Percentiles rank a stretch among this genome's conserved stretches.
These are phyloP conservation scores for Rhexocercosporidium sp. DNA, from an alignment of 2,329 filamentous ascomycete genomes.

Conservation along the genomic window DNA sequence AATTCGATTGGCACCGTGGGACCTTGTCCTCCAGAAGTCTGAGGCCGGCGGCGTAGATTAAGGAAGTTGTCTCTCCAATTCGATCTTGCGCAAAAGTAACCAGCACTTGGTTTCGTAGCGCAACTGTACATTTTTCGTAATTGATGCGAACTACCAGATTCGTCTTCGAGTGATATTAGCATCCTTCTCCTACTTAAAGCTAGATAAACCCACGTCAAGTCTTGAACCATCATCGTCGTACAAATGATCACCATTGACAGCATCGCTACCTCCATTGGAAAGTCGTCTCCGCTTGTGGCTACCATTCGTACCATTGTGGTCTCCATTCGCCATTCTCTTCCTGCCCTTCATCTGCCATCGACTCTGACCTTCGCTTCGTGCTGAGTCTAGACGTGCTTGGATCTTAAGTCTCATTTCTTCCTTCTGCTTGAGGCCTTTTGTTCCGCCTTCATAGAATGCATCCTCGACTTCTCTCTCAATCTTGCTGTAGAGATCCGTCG, in stretches of 20 bases:
- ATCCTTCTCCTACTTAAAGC: constrained; percentile 21
- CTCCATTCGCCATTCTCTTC: constrained; percentile 50
- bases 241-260: constrained; percentile 45
- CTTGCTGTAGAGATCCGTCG: constrained; percentile 63
- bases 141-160: constrained; percentile 80
- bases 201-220: constrained; percentile 55
- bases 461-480: constrained; percentile 68
- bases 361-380: constrained; percentile 50
- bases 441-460: constrained; percentile 55
- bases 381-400: constrained; percentile 56
- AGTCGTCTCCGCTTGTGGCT: constrained; percentile 59
- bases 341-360: constrained; percentile 53
- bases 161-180: constrained; percentile 54
- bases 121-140: constrained; percentile 81
- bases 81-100: constrained; percentile 72
- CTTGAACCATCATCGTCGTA: constrained; percentile 48
- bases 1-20: constrained; percentile 67
- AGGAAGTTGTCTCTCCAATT: constrained; percentile 74
- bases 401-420: constrained; percentile 64
- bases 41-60: constrained; percentile 78
- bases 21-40: constrained; percentile 72
- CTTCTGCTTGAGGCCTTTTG: constrained; percentile 70
- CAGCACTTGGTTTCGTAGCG: constrained; percentile 79
- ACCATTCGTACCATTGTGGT: constrained; percentile 36
- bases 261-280: constrained; percentile 49